Base-by-base conservation (phyloP, 768 basidiomycete genomes). In the Leccinum pellstonianum region DNA sequence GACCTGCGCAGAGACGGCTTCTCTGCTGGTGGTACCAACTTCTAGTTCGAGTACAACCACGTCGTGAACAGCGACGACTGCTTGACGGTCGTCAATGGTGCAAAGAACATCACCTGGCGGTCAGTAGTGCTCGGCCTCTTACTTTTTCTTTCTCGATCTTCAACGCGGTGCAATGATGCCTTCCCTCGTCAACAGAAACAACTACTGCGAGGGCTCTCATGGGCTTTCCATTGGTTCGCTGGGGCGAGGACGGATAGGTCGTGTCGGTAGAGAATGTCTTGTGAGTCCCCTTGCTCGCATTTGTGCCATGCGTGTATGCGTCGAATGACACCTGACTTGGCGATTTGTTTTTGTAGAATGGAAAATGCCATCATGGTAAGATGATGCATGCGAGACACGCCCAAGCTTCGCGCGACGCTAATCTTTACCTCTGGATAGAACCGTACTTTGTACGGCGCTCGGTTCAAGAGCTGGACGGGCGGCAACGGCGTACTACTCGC, bases 391-490 rank as follows among this genome's bases (percentile, higher is more conserved):
- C 47, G 23, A 25, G 19, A 25, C 7, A 25, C 23, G 7, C 21
- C n/a, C 7, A 14, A 17, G 37, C 15, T 3, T 38, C 17, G 6
- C 17, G 17, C 15, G 12, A 49, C 48, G 15, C 19, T 15, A 8
- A 25, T n/a, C 12, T 48, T 48, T 14, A 47, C 46, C n/a, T 41
- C 38, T 41, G 7, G 17, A 41, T 57, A 85, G 83, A 79, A 79
- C 62, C 77, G 79, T 55, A 70, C 79, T 0, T 70, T 85, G 3
- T 86, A 86, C 58, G 85, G 74, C 7, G 85, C 84, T n/a, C 79
- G 85, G 10, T 87, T 86, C 75, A 86, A 86, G 74, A 86, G 85
- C 66, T 86, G 84, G 84, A 81, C 82, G 1, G 85, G 85, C 0
- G 85, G 85, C 33, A 83, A 83, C 57, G 85, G 86, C 0, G 55